Evolutionary conservation across 1,284 basidiomycete species (phyloP).

Genomic region (Cryptococcus sp.): DNA sequence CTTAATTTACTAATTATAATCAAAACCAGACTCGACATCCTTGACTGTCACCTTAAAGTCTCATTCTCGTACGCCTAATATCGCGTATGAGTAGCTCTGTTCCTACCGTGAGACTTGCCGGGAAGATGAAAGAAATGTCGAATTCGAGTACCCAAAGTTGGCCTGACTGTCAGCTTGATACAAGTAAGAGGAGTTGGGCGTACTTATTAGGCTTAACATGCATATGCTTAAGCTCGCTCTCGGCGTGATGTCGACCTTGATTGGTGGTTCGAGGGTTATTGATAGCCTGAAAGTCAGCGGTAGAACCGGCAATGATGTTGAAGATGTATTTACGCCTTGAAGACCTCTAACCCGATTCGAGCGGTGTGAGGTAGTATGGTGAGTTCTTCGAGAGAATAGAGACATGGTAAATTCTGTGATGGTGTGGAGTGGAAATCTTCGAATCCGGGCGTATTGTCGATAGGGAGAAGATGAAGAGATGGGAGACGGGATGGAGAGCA

Average conservation of each 20-base stretch:
- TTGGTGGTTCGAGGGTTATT: constrained; percentile 25
- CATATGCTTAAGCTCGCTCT: constrained; percentile 18
- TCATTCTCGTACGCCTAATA: background rate
- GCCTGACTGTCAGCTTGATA: background rate
- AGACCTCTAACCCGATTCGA: constrained; percentile 17
- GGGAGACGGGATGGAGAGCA: too few relatives aligned
- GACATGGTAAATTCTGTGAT: background rate
- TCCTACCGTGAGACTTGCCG: constrained; percentile 13
- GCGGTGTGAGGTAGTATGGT: constrained; percentile 9
- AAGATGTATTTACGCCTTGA: constrained; percentile 10
- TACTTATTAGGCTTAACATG: constrained; percentile 15
- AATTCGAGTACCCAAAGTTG: constrained; percentile 10
- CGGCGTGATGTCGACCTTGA: constrained; percentile 15
- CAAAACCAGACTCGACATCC: background rate
- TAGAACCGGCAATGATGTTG: background rate
- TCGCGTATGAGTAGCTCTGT: background rate
- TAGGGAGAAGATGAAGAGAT: too few relatives aligned
- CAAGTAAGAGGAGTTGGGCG: background rate
- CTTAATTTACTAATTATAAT: background rate
- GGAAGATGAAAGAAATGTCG: constrained; percentile 20
- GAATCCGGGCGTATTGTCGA: too few relatives aligned
- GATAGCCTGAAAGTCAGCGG: constrained; percentile 13
- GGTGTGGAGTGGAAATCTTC: too few relatives aligned
- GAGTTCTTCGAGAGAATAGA: constrained; percentile 5
- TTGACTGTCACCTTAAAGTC: background rate